These are phyloP conservation scores for Auxenochlorella pyrenoidosa DNA, from an alignment of 139 green algal species.

Conservation along the genomic window DNA sequence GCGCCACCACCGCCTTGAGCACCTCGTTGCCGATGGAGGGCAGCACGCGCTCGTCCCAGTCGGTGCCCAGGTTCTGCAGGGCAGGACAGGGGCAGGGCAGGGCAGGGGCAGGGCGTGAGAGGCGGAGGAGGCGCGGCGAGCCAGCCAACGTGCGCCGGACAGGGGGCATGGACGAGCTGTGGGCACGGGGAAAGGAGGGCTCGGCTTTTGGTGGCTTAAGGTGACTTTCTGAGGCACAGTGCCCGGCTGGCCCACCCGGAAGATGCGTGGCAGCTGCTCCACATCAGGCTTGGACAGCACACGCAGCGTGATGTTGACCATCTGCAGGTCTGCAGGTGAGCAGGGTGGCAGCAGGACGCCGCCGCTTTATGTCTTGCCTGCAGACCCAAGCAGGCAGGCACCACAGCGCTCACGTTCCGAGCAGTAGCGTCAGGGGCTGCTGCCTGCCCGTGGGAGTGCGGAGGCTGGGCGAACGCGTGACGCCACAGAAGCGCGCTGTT, in stretches of 20 bases:
- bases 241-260: constrained; percentile 79
- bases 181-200: too few species aligned
- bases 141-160: too few species aligned
- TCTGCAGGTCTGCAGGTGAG: constrained; percentile 93
- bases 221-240: too few species aligned
- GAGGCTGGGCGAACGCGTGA: too few species aligned
- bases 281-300: constrained; percentile 94
- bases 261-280: constrained; percentile 86
- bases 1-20: constrained; percentile 97
- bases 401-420: too few species aligned
- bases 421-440: too few species aligned
- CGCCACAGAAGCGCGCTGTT: too few species aligned
- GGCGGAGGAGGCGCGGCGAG: not conserved
- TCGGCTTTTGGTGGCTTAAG: too few species aligned
- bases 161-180: too few species aligned
- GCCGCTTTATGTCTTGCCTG: too few species aligned
- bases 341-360: not conserved
- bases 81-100: not conserved
- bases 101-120: not conserved
- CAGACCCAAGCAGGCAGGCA: too few species aligned
- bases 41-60: constrained; percentile 99
- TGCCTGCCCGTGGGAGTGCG: too few species aligned
- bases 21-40: constrained; percentile 99
- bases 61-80: constrained; percentile 85
- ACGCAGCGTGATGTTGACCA: constrained; percentile 98